Evolutionary conservation across 2,329 filamentous ascomycete species (phyloP).

Genomic region (Tothia fuscella): DNA sequence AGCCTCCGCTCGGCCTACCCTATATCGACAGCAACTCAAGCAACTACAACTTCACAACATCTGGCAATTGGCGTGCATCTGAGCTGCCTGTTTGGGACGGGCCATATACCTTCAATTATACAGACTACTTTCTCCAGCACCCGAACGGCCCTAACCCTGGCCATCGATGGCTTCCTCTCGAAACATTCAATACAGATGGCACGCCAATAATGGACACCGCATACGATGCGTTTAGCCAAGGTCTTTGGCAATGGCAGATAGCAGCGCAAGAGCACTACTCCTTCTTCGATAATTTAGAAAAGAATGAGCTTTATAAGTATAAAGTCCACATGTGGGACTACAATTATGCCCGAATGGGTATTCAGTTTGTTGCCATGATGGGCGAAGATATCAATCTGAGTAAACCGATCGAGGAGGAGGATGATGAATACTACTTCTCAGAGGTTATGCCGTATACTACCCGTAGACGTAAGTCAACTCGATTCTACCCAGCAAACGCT

Average conservation of each 20-base stretch:
- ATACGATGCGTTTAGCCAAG: conserved; percentile 34
- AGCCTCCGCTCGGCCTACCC: conserved; percentile 13
- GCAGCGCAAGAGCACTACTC: conserved; percentile 34
- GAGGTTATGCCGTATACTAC: conserved; percentile 27
- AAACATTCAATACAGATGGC: conserved; percentile 24
- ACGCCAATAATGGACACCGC: conserved; percentile 38
- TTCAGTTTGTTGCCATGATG: conserved; percentile 43
- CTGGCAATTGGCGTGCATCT: conserved; percentile 28
- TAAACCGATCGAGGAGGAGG: conserved; percentile 35
- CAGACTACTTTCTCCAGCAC: conserved; percentile 18
- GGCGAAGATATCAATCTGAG: conserved; percentile 37
- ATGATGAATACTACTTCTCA: conserved; percentile 36
- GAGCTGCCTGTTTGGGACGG: conserved; percentile 24
- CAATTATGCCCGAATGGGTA: conserved; percentile 38
- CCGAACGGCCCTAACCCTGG: conserved; percentile 19
- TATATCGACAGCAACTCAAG: neutral
- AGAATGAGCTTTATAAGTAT: conserved; percentile 15
- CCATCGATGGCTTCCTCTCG: conserved; percentile 42
- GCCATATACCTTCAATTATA: conserved; percentile 15
- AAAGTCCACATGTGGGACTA: conserved; percentile 31
- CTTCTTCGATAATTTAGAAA: conserved; percentile 20
- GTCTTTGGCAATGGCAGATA: conserved; percentile 39
- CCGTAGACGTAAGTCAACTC: conserved; percentile 20
- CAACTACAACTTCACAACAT: neutral
- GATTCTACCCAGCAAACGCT: neutral